Percentiles rank a stretch among this genome's conserved stretches.
phyloP scores from a whole-genome alignment of 2,329 filamentous ascomycete species.

The Aureobasidium leucospermi region DNA sequence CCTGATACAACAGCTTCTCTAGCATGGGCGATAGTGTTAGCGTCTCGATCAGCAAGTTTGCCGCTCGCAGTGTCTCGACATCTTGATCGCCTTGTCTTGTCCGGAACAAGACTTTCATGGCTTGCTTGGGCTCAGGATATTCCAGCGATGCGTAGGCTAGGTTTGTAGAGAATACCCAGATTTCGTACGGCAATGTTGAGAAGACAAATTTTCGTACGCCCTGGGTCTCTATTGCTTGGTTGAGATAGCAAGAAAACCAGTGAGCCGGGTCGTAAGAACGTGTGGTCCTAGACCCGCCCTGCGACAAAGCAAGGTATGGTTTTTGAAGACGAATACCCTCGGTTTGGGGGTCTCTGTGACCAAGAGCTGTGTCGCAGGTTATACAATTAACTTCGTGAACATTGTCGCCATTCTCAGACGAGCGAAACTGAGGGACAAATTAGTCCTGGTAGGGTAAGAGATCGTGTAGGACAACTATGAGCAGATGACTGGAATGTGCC shows the following conservation, averaged over 20 bases:
- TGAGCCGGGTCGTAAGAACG: constrained; percentile 25
- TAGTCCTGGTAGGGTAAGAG: not conserved
- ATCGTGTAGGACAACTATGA: constrained; percentile 18
- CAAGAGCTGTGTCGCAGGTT: constrained; percentile 20
- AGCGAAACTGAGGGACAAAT: not conserved
- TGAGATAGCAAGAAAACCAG: constrained; percentile 49
- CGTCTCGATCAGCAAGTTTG: constrained; percentile 42
- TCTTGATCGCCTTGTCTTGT: constrained; percentile 27
- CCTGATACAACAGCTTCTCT: constrained; percentile 7
- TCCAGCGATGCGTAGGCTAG: constrained; percentile 47
- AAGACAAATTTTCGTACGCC: constrained; percentile 52
- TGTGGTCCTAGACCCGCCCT: not conserved
- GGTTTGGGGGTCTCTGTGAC: constrained; percentile 34
- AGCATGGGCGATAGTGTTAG: constrained; percentile 23
- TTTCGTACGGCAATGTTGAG: constrained; percentile 42
- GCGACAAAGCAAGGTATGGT: constrained; percentile 20
- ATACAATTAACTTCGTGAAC: not conserved
- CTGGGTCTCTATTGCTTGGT: constrained; percentile 49
- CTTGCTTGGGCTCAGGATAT: constrained; percentile 36
- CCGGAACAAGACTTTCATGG: constrained; percentile 50
- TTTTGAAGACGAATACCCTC: constrained; percentile 35
- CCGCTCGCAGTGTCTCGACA: constrained; percentile 25
- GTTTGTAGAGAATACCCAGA: constrained; percentile 57
- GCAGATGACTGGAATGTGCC: not conserved
- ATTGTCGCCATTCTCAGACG: not conserved